These are phyloP conservation scores for Cyamopsis tetragonoloba DNA, from an alignment of 306 rosid genomes.

Conservation along the genomic window DNA sequence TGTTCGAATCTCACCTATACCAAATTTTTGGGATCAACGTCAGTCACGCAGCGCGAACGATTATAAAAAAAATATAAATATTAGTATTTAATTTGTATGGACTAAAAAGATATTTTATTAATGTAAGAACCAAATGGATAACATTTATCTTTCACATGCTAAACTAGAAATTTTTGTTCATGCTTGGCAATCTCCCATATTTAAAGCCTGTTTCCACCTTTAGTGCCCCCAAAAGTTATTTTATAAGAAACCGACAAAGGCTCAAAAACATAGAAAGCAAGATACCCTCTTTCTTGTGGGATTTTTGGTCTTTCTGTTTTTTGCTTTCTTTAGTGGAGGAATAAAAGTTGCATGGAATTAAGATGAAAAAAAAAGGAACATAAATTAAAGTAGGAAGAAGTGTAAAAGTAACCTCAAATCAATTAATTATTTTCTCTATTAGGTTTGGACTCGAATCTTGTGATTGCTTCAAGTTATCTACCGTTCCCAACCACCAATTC, in stretches of 20 bases:
- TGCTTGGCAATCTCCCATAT: neutral
- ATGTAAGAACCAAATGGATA: too few species aligned
- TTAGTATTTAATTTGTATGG: neutral
- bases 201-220: conserved; percentile 9
- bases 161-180: too few species aligned
- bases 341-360: conserved; percentile 22
- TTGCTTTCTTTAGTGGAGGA: conserved; percentile 41
- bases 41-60: too few species aligned
- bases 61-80: too few species aligned
- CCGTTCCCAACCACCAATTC: conserved; percentile 79
- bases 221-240: conserved; percentile 32
- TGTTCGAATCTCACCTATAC: too few species aligned
- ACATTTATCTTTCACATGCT: neutral
- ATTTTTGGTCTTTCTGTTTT: conserved; percentile 34
- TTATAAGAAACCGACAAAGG: conserved; percentile 51
- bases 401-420: conserved; percentile 37
- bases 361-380: conserved; percentile 24
- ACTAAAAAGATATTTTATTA: too few species aligned
- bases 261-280: conserved; percentile 49
- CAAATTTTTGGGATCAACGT: too few species aligned
- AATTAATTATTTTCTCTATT: conserved; percentile 38
- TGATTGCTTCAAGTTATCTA: conserved; percentile 68
- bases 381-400: conserved; percentile 34
- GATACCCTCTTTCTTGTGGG: conserved; percentile 39
- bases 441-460: conserved; percentile 50